Conservation (phyloP, 108 stramenopile genomes). For the Hondaea fermentalgiana region DNA sequence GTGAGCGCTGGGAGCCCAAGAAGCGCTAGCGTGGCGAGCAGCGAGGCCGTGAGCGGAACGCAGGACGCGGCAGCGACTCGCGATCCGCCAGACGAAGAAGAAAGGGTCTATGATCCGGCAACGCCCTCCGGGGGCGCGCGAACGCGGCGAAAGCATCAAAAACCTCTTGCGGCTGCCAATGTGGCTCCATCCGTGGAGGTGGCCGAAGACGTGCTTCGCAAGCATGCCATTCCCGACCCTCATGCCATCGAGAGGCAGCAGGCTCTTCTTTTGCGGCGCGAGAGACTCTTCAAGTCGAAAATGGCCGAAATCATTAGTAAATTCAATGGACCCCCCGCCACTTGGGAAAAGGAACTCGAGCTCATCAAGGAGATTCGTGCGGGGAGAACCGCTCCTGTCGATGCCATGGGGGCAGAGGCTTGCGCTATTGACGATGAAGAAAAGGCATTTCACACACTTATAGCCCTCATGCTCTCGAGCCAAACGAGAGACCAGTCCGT, state of each 20-base stretch:
- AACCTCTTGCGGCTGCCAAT: too few species aligned
- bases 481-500: slow-evolving; percentile 86
- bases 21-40: too few species aligned
- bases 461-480: slow-evolving; percentile 71
- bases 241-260: background rate
- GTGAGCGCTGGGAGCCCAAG: too few species aligned
- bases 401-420: slow-evolving; percentile 64
- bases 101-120: too few species aligned
- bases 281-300: too few species aligned
- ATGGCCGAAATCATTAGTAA: background rate
- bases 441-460: slow-evolving; percentile 63
- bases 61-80: too few species aligned
- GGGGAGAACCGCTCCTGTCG: slow-evolving; percentile 70
- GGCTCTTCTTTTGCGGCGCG: too few species aligned
- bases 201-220: background rate
- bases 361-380: slow-evolving; percentile 66
- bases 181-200: background rate
- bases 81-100: too few species aligned
- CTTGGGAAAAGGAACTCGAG: background rate
- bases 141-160: too few species aligned
- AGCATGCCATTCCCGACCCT: background rate
- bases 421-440: slow-evolving; percentile 46
- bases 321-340: background rate
- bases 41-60: too few species aligned
- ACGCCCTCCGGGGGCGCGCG: too few species aligned